Conservation (phyloP, 345 rosid genomes). For the Nephelium lappaceum region DNA sequence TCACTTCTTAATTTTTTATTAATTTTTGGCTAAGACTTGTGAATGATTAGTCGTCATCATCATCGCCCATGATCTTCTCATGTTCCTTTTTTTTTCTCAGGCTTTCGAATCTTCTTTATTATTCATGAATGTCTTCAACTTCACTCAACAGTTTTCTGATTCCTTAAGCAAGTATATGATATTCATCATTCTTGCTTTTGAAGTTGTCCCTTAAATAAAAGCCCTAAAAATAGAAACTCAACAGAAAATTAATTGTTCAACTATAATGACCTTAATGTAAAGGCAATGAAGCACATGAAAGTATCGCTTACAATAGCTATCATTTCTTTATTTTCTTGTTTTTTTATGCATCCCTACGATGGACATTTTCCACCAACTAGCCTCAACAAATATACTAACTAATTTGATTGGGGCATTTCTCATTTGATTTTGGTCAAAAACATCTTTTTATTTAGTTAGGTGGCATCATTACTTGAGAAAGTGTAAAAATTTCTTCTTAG, state of each 20-base stretch:
- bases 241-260: constrained; percentile 8
- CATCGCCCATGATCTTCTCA: background rate
- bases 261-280: background rate
- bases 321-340: background rate
- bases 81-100: background rate
- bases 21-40: background rate
- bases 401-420: background rate
- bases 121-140: constrained; percentile 25
- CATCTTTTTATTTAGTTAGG: background rate
- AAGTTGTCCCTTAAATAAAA: constrained; percentile 18
- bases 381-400: background rate
- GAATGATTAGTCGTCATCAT: background rate
- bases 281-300: constrained; percentile 13
- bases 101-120: background rate
- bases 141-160: constrained; percentile 26
- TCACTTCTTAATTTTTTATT: background rate
- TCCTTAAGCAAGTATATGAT: constrained; percentile 34
- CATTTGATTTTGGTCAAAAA: background rate
- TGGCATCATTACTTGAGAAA: constrained; percentile 2
- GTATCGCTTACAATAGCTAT: constrained; percentile 15
- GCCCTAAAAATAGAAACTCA: background rate
- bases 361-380: background rate
- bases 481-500: background rate
- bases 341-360: background rate
- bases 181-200: constrained; percentile 32